Evolutionary conservation across 2,329 filamentous ascomycete genomes (phyloP), one percentile per base, ranked within the genome.

Genomic region (Ceratocystis ficicola): DNA sequence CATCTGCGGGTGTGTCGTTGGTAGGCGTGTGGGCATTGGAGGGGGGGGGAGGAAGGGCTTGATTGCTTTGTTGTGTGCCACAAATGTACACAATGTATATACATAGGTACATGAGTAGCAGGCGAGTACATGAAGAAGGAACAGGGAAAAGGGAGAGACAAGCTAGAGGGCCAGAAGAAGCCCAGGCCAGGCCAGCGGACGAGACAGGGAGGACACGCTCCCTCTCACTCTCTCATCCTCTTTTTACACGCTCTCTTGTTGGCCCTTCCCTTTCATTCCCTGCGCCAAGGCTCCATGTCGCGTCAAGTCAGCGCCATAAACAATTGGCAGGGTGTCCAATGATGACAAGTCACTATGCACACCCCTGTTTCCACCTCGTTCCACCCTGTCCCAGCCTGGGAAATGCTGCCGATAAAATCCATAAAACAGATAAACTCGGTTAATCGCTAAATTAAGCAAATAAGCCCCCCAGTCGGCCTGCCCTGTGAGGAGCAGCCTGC

Each of bases 361-460:
- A 59, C 52, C 36, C 1, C 63, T 50, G 60, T 44, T 48, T 52
- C 62, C 57, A 68, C 59, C 25, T 65, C 48, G n/a, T 28, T 36
- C 62, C 62, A 36, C 60, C 55, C 50, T 44, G 36, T 41, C 48
- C 48, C 48, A 52, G 48, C 48, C 48, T 25, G 44, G 62, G 61
- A 55, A 61, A 64, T 25, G 41, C 12, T 17, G 64, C 62, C 46
- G 62, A 66, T 62, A 63, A 60, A 46, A 32, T 41, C 46, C 12
- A 50, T 28, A 41, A 41, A 41, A 41, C 10, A 41, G 36, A 41
- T 41, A 41, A 41, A 41, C 36, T 41, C 36, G 36, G 46, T 55
- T 28, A 66, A 57, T 28, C 50, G 41, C 62, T 44, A 66, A 68
- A 68, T 66, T 66, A 69, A 68, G 68, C 65, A 64, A 65, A 22